These are phyloP conservation scores for Kingdonia uniflora DNA, from an alignment of 164 flowering plant species.

Conservation along the genomic window DNA sequence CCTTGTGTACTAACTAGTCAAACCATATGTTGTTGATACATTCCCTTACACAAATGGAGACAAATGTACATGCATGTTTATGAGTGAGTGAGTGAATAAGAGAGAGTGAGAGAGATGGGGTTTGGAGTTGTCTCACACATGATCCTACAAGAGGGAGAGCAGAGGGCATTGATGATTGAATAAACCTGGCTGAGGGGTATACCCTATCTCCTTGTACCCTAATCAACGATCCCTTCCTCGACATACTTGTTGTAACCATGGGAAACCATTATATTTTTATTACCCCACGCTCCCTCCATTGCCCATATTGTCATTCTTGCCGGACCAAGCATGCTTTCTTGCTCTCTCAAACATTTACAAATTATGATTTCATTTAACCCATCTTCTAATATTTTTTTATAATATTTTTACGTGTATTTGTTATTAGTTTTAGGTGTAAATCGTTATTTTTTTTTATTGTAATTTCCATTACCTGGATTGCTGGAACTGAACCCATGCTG, in stretches of 20 bases:
- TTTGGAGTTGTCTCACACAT: too few species aligned
- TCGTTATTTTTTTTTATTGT: constrained; percentile 5
- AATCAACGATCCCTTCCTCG: constrained; percentile 22
- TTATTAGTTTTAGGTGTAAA: constrained; percentile 3
- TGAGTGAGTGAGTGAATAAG: too few species aligned
- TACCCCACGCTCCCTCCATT: constrained; percentile 20
- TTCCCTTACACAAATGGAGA: too few species aligned
- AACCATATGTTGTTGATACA: too few species aligned
- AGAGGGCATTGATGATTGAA: constrained; percentile 24
- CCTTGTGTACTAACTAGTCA: too few species aligned
- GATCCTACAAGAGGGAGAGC: too few species aligned
- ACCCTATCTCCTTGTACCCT: constrained; percentile 27
- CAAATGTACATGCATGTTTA: too few species aligned
- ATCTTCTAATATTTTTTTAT: not conserved
- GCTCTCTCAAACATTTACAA: constrained; percentile 8
- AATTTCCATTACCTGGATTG: constrained; percentile 26
- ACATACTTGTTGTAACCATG: constrained; percentile 36
- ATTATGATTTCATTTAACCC: constrained; percentile 1
- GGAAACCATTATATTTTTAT: constrained; percentile 51
- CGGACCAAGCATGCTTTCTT: constrained; percentile 41
- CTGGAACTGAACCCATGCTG: constrained; percentile 30
- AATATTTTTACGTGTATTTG: not conserved
- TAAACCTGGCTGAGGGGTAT: constrained; percentile 27
- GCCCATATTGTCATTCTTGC: constrained; percentile 26
- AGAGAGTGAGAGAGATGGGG: too few species aligned